These are phyloP conservation scores for Mucor saturninus DNA, from an alignment of 371 early-diverging fungal genomes.

Conservation along the genomic window DNA sequence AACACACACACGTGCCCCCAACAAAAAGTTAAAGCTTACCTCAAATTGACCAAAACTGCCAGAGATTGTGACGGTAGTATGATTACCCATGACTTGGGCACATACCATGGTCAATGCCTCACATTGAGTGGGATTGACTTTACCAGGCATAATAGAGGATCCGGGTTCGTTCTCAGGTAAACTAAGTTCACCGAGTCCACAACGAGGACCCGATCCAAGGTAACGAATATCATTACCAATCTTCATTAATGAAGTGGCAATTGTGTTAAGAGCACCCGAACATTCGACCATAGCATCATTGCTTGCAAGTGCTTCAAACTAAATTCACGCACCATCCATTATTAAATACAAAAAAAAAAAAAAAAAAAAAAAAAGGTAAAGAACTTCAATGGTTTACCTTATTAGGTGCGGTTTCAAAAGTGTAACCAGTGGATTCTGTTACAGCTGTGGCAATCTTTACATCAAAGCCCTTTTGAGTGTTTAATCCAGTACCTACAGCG, in stretches of 20 bases:
- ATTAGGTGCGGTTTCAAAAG: slow-evolving; percentile 87
- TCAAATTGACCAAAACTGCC: slow-evolving; percentile 92
- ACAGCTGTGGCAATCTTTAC: slow-evolving; percentile 76
- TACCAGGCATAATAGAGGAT: slow-evolving; percentile 93
- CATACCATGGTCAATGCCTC: slow-evolving; percentile 95
- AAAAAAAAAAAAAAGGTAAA: neutral
- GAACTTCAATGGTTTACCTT: slow-evolving; percentile 37
- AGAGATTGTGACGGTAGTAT: slow-evolving; percentile 79
- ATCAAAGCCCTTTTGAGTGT: slow-evolving; percentile 82
- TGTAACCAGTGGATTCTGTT: slow-evolving; percentile 69
- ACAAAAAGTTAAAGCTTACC: slow-evolving; percentile 17
- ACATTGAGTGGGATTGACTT: slow-evolving; percentile 93
- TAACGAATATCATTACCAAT: slow-evolving; percentile 92
- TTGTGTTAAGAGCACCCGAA: slow-evolving; percentile 81
- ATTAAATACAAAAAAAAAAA: neutral
- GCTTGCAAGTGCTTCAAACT: slow-evolving; percentile 89
- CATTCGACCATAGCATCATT: slow-evolving; percentile 91
- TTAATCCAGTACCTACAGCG: slow-evolving; percentile 91
- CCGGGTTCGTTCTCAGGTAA: slow-evolving; percentile 94
- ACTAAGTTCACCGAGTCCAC: slow-evolving; percentile 85
- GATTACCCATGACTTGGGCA: slow-evolving; percentile 90
- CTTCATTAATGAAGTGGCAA: slow-evolving; percentile 88
- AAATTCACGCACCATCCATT: no score
- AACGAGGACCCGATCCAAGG: slow-evolving; percentile 89
- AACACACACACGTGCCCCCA: no score